Evolutionary conservation across 441 rosid genomes (phyloP).

Genomic region (Flueggea neowawraea): DNA sequence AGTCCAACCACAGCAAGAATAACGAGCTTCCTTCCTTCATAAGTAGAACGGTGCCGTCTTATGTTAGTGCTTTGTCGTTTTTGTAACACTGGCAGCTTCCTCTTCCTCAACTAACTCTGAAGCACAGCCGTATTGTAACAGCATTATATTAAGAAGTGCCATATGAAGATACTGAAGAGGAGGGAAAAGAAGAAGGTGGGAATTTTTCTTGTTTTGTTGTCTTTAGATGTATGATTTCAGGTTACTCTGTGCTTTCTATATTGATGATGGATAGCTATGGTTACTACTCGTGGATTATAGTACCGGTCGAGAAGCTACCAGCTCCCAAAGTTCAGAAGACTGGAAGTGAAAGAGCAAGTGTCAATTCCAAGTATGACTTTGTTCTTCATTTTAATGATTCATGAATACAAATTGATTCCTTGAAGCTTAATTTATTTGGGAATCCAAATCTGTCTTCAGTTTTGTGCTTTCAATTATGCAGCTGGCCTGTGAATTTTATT

Average conservation of each 20-base stretch:
- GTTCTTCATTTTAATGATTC: background rate
- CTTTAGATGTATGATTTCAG: background rate
- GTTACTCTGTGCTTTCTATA: background rate
- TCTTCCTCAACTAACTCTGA: too few species aligned
- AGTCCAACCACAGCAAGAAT: too few species aligned
- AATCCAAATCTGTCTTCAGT: background rate
- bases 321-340: slow-evolving; percentile 47
- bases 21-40: too few species aligned
- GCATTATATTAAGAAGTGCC: slow-evolving; percentile 94
- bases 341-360: slow-evolving; percentile 32
- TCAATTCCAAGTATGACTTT: slow-evolving; percentile 38
- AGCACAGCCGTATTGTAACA: too few species aligned
- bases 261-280: background rate
- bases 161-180: slow-evolving; percentile 88
- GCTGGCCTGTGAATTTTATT: background rate
- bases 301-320: slow-evolving; percentile 36
- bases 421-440: background rate
- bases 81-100: too few species aligned
- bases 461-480: background rate
- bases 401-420: slow-evolving; percentile 1
- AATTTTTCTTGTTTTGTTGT: slow-evolving; percentile 1
- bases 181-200: slow-evolving; percentile 68
- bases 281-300: slow-evolving; percentile 8
- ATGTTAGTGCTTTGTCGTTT: too few species aligned
- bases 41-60: too few species aligned